Base-by-base conservation (phyloP, 345 rosid genomes). In the Citrus unshiu region DNA sequence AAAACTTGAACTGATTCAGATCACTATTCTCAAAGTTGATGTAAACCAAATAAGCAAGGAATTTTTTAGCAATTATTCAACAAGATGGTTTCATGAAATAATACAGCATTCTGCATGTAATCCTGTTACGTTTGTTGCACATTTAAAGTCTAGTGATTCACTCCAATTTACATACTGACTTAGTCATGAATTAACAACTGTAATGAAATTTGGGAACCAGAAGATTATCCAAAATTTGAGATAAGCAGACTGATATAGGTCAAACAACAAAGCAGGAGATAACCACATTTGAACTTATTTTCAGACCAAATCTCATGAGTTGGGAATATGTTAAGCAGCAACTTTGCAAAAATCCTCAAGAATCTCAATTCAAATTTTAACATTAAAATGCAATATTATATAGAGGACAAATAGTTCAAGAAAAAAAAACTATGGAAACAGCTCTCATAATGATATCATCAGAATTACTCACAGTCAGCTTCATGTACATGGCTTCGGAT, bases 401-500 rank as follows among this genome's bases (percentile, higher is more conserved):
- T 27, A 5, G 9, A 27, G 25, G 62, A 59, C 2, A 16, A 37
- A 37, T 72, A 54, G 14, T 54, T 24, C 3, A 22, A 32, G 24
- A 40, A 25, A 24, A 16, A 59, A 6, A 22, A 74, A 70, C 49
- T 63, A 34, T 70, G 79, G 32, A 32, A 66, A 65, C 27, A 51
- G 57, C 56, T 64, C 34, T 34, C 46, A 62, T 32, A 54, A 64
- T 64, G 37, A 54, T 39, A 73, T 58, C 6, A 12, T 30, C 68
- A 56, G 40, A 81, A 54, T 32, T 70, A 86, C 97, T 75, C 84
- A 96, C 99, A 40, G 93, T 93, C 82, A 96, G 92, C 86, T 96
- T 96, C 99, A 94, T 94, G 91, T 96, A 96, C 68, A 96, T 93
- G 79, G 99, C 98, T 84, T 96, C 99, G 7, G 90, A 90, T 34